Evolutionary conservation across 2,329 filamentous ascomycete species (phyloP).

Genomic region (Botrytis porri): DNA sequence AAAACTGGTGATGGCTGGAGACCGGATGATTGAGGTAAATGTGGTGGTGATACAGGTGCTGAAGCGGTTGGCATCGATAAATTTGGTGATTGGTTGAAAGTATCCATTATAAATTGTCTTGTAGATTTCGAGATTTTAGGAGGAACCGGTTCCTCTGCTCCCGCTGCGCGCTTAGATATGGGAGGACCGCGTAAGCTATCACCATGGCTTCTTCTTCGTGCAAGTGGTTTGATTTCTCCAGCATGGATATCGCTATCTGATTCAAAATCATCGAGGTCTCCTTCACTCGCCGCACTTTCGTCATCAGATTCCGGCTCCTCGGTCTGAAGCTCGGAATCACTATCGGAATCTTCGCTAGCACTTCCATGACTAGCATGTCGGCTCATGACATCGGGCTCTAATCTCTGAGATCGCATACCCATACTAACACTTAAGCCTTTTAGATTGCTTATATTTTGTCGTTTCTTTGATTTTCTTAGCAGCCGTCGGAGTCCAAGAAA

Average conservation of each 20-base stretch:
- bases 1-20: slow-evolving; percentile 24
- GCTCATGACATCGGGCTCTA: slow-evolving; percentile 45
- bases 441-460: slow-evolving; percentile 35
- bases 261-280: slow-evolving; percentile 42
- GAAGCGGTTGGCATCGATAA: neutral
- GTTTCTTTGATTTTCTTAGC: slow-evolving; percentile 53
- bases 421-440: slow-evolving; percentile 61
- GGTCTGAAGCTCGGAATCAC: slow-evolving; percentile 40
- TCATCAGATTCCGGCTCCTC: slow-evolving; percentile 37
- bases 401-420: slow-evolving; percentile 72
- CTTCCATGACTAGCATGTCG: slow-evolving; percentile 44
- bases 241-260: slow-evolving; percentile 31
- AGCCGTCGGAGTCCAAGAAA: slow-evolving; percentile 60
- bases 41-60: slow-evolving; percentile 13
- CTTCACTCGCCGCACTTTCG: slow-evolving; percentile 44
- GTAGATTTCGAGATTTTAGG: slow-evolving; percentile 26
- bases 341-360: slow-evolving; percentile 44
- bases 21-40: slow-evolving; percentile 12
- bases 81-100: neutral
- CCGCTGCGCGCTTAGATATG: slow-evolving; percentile 37
- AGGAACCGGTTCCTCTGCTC: slow-evolving; percentile 33
- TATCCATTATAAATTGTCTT: slow-evolving; percentile 10
- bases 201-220: slow-evolving; percentile 44
- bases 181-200: slow-evolving; percentile 39
- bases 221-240: slow-evolving; percentile 16